phyloP scores from a whole-genome alignment of 73 alveolate genomes.

The Breviolum minutum region DNA sequence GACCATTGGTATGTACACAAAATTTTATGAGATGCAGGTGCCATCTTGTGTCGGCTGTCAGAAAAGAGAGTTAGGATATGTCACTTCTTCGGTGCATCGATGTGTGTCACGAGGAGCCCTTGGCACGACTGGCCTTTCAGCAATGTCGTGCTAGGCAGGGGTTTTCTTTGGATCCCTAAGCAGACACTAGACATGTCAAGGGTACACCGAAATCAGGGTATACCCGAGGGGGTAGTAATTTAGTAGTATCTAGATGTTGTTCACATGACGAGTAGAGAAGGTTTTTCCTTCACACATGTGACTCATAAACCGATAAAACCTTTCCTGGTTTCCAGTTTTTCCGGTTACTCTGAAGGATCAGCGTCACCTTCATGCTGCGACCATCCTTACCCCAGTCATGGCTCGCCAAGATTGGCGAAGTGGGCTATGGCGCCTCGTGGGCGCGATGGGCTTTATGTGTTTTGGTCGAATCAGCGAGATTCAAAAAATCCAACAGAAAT shows the following conservation, averaged over 20 bases:
- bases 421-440: background rate
- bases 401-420: background rate
- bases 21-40: constrained; percentile 85
- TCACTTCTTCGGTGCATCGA: too few species aligned
- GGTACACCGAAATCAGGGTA: background rate
- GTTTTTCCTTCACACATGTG: background rate
- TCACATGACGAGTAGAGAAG: background rate
- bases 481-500: too few species aligned
- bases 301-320: background rate
- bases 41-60: background rate
- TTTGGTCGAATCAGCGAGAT: too few species aligned
- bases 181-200: too few species aligned
- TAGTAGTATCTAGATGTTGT: background rate
- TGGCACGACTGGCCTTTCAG: constrained; percentile 75
- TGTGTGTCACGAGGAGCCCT: constrained; percentile 38
- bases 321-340: background rate
- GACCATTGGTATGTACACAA: constrained; percentile 91
- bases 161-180: background rate
- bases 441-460: background rate
- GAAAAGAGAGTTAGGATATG: background rate
- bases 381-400: background rate
- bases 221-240: background rate
- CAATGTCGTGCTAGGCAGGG: constrained; percentile 85
- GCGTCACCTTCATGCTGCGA: constrained; percentile 51
- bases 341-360: background rate